Evolutionary conservation across 306 rosid genomes (phyloP).

Genomic region (Prunus campanulata): DNA sequence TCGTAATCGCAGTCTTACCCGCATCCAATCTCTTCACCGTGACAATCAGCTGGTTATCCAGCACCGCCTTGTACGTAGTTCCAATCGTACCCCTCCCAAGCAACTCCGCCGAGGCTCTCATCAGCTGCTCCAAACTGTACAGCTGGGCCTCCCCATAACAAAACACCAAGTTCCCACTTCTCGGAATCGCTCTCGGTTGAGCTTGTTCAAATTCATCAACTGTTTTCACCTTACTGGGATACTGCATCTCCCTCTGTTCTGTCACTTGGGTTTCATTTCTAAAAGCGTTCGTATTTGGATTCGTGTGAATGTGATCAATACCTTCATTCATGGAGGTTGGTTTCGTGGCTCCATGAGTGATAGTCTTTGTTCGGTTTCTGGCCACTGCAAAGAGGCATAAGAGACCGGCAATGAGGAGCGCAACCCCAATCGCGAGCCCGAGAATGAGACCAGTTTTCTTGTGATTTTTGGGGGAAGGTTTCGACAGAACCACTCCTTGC

Average conservation of each 20-base stretch:
- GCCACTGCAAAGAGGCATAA: slow-evolving; percentile 33
- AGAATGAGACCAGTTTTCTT: slow-evolving; percentile 44
- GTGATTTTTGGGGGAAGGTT: slow-evolving; percentile 31
- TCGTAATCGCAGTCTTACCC: slow-evolving; percentile 43
- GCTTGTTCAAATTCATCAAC: slow-evolving; percentile 16
- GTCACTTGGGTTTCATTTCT: background rate
- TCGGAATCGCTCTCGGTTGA: slow-evolving; percentile 18
- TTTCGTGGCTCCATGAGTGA: slow-evolving; percentile 2
- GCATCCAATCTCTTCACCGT: slow-evolving; percentile 92
- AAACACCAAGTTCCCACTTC: slow-evolving; percentile 68
- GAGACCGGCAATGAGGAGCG: slow-evolving; percentile 28
- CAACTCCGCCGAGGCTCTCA: slow-evolving; percentile 92
- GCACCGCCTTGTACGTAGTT: slow-evolving; percentile 85
- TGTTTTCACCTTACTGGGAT: background rate
- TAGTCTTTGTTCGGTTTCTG: slow-evolving; percentile 18
- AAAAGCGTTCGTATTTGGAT: background rate
- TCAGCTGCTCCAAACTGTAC: slow-evolving; percentile 72
- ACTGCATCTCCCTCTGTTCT: background rate
- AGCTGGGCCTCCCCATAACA: slow-evolving; percentile 57
- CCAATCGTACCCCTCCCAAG: slow-evolving; percentile 82
- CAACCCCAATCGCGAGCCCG: slow-evolving; percentile 37
- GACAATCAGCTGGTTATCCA: slow-evolving; percentile 53
- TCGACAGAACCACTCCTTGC: slow-evolving; percentile 47
- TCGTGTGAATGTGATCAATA: background rate
- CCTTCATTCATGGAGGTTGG: slow-evolving; percentile 2